Base-by-base conservation (phyloP, 768 basidiomycete genomes). In the Saitozyma podzolica region DNA sequence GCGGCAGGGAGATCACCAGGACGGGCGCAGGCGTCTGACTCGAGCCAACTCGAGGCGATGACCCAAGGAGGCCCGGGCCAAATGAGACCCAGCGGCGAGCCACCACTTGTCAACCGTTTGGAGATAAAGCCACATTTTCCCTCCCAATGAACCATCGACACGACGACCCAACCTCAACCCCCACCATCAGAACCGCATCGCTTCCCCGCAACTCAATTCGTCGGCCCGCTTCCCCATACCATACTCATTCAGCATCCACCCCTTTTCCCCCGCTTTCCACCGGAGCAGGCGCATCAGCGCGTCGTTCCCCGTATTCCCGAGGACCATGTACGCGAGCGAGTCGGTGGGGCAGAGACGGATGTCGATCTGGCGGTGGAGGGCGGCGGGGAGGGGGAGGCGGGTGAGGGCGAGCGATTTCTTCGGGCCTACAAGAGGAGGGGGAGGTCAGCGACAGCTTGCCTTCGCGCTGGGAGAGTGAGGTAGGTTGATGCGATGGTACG, bases 251-350 rank as follows among this genome's bases (percentile, higher is more conserved):
- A 78, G 54, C 0, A 67, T 62, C 67, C 70, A 70, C 4, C 67
- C 67, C 58, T 72, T 72, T 8, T 52, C 41, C 29, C 63, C 63
- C 11, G 77, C 77, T 40, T 56, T 53, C 17, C 41, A 40, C 37
- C 75, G 58, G 47, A 78, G 45, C 40, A 71, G 68, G 65, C 72
- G 75, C 75, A 77, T 75, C 37, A 78, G 58, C 10, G 56, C 56
- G 45, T 75, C 72, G 61, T 78, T 75, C 1, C 77, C 77, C n/a
- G 74, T 75, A 54, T 77, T 75, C 6, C 71, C 73, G 20, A 78
- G 60, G 16, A 77, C 56, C 70, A 76, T 77, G 53, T 74, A 78
- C 10, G 74, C 72, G 0, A 77, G 54, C 8, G 56, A 59, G 39
- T 68, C 59, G 20, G 58, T 56, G 4, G 74, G 72, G 47, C 74